These are phyloP conservation scores for Chalciporus pseudorubinellus DNA, from an alignment of 768 basidiomycete species.

Conservation along the genomic window DNA sequence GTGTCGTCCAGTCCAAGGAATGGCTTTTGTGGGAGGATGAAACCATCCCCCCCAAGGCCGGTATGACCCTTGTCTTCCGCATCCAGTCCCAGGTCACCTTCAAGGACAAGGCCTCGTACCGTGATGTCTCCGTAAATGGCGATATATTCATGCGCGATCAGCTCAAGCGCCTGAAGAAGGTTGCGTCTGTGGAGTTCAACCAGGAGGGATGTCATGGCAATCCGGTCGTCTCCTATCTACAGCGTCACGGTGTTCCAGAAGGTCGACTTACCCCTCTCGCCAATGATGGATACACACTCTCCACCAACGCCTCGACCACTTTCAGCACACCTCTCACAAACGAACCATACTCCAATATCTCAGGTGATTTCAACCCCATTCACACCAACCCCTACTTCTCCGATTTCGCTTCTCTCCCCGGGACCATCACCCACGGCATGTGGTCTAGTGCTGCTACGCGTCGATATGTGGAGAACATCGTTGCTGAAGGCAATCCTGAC, in stretches of 20 bases:
- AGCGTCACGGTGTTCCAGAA: constrained; percentile 83
- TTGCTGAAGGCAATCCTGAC: constrained; percentile 88
- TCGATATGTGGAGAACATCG: constrained; percentile 88
- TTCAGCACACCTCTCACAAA: constrained; percentile 90
- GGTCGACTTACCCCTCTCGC: constrained; percentile 76
- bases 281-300: constrained; percentile 84
- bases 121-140: constrained; percentile 77
- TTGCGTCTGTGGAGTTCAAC: constrained; percentile 83
- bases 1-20: constrained; percentile 91
- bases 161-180: constrained; percentile 83
- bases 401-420: constrained; percentile 86
- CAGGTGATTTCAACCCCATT: constrained; percentile 98
- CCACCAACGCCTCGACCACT: constrained; percentile 54
- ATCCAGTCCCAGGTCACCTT: constrained; percentile 82
- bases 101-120: constrained; percentile 86
- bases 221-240: constrained; percentile 88
- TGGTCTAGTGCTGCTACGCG: constrained; percentile 96
- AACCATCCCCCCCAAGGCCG: constrained; percentile 69
- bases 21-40: constrained; percentile 98
- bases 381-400: constrained; percentile 99
- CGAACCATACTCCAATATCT: constrained; percentile 92
- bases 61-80: constrained; percentile 87
- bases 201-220: constrained; percentile 90
- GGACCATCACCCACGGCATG: constrained; percentile 97
- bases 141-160: constrained; percentile 87